These are phyloP conservation scores for Hyphopichia wangnamkhiaoensis DNA, from an alignment of 1,139 yeast genomes.

Conservation along the genomic window DNA sequence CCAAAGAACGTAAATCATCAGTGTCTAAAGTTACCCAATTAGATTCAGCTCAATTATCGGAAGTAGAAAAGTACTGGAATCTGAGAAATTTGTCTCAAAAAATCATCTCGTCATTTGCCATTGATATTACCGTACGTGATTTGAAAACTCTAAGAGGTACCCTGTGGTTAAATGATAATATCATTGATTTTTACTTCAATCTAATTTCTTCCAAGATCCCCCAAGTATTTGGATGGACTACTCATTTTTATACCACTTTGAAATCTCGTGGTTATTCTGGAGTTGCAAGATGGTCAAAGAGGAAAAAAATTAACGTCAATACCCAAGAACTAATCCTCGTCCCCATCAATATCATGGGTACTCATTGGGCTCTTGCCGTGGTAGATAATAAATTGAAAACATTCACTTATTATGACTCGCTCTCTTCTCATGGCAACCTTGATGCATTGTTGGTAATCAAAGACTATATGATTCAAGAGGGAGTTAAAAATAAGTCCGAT, in stretches of 20 bases:
- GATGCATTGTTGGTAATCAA: constrained; percentile 55
- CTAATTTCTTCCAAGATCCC: constrained; percentile 47
- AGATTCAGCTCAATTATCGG: constrained; percentile 15
- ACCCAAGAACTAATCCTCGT: constrained; percentile 66
- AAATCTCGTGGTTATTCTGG: constrained; percentile 73
- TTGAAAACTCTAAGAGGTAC: constrained; percentile 68
- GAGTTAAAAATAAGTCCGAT: constrained; percentile 41
- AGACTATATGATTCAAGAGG: constrained; percentile 62
- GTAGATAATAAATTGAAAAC: constrained; percentile 61
- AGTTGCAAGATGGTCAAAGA: constrained; percentile 87
- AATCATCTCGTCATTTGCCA: constrained; percentile 32
- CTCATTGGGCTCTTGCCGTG: constrained; percentile 93
- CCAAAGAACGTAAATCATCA: constrained; percentile 16
- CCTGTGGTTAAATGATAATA: constrained; percentile 87
- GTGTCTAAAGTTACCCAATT: constrained; percentile 15
- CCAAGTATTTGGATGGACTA: constrained; percentile 70
- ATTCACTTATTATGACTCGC: constrained; percentile 77
- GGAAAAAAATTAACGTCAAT: constrained; percentile 71
- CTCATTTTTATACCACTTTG: constrained; percentile 81
- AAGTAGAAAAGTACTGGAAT: constrained; percentile 28
- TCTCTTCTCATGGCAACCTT: constrained; percentile 57
- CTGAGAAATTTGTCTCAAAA: constrained; percentile 14
- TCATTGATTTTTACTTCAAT: constrained; percentile 80
- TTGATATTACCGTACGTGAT: constrained; percentile 70
- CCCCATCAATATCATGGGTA: constrained; percentile 78